Percentiles rank a stretch among this genome's conserved stretches.
phyloP scores from a whole-genome alignment of 2,329 filamentous ascomycete genomes.

The Coniochaeta sp. region DNA sequence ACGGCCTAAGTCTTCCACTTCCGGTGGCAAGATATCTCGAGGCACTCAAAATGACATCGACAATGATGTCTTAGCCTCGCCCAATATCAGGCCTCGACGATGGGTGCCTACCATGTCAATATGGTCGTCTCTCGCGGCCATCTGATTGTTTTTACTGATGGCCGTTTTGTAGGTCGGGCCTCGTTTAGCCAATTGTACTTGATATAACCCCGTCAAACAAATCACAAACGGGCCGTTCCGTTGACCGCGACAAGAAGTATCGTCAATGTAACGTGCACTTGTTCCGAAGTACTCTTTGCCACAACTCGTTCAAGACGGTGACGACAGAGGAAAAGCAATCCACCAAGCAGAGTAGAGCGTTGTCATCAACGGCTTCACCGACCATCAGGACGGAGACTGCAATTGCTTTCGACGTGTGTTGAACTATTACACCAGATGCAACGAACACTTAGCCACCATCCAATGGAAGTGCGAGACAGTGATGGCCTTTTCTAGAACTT shows the following conservation, averaged over 20 bases:
- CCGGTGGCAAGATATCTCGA: neutral
- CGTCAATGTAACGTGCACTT: neutral
- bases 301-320: too few relatives aligned
- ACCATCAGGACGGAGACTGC: neutral
- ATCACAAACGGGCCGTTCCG: constrained; percentile 2
- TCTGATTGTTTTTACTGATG: neutral
- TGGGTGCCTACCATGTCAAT: neutral
- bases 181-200: constrained; percentile 2
- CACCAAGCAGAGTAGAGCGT: too few relatives aligned
- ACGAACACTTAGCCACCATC: neutral
- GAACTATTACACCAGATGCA: neutral
- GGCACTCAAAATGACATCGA: neutral
- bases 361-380: too few relatives aligned
- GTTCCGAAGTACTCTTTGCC: neutral
- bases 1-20: neutral
- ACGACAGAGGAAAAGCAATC: too few relatives aligned
- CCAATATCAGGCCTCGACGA: neutral
- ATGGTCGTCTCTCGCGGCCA: neutral
- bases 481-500: neutral
- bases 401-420: neutral
- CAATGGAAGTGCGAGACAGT: constrained; percentile 4
- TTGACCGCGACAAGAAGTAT: neutral
- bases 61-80: neutral
- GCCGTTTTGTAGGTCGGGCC: neutral
- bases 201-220: neutral